A percentile compares a stretch with the other conserved stretches of the same genome.
These are phyloP conservation scores for Paramecium biaurelia DNA, from an alignment of 73 alveolate genomes.

Conservation along the genomic window DNA sequence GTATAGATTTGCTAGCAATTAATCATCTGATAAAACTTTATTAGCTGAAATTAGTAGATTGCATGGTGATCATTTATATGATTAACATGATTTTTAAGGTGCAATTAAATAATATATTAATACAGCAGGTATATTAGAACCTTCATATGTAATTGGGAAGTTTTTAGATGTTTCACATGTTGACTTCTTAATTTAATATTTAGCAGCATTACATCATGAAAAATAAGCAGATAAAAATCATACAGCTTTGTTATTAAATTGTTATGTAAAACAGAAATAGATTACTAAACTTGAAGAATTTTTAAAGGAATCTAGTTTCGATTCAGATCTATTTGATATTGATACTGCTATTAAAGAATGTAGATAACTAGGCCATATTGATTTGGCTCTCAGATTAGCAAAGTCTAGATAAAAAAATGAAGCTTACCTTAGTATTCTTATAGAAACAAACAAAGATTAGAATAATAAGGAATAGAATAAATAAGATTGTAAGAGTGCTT, in stretches of 20 bases:
- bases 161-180: constrained; percentile 85
- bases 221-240: constrained; percentile 80
- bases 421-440: constrained; percentile 69
- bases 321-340: constrained; percentile 88
- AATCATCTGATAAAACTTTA: constrained; percentile 76
- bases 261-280: constrained; percentile 84
- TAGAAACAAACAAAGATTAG: constrained; percentile 75
- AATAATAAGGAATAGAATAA: not conserved
- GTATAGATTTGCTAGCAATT: constrained; percentile 71
- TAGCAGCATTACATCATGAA: constrained; percentile 73
- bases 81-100: constrained; percentile 75
- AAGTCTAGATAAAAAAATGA: constrained; percentile 73
- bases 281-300: constrained; percentile 75
- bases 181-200: constrained; percentile 78
- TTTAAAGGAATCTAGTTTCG: constrained; percentile 73
- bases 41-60: constrained; percentile 83
- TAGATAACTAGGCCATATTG: constrained; percentile 72
- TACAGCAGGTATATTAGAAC: constrained; percentile 85
- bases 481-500: constrained; percentile 69
- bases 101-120: constrained; percentile 81
- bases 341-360: constrained; percentile 97
- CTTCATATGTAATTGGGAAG: constrained; percentile 86
- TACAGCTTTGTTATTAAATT: constrained; percentile 89
- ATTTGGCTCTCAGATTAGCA: constrained; percentile 81
- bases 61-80: constrained; percentile 88